Base-by-base conservation (phyloP, 257 asterid genomes). In the Nicotiana attenuata region DNA sequence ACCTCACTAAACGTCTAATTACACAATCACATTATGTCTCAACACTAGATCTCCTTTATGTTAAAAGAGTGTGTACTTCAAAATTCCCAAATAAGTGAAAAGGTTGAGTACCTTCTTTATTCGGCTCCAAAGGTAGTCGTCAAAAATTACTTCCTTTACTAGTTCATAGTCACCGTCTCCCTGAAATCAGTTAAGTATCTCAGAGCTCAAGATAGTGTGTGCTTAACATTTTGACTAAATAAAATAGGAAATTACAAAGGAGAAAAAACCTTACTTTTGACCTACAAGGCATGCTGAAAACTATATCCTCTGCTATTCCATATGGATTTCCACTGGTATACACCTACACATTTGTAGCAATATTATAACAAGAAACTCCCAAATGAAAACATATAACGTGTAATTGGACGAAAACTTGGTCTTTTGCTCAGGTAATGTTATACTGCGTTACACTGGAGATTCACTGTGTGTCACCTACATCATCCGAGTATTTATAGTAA, bases 281-380 rank as follows among this genome's bases (percentile, higher is more conserved):
- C 83, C 93, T 88, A 91, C 99, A 96, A 13, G 99, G 99, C 99
- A 96, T 92, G 83, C 98, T 96, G 91, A 96, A 94, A 83, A 96
- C 98, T 28, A 96, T 94, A 78, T 82, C 97, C 26, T 96, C 95
- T 57, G 92, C 97, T 77, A 96, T 88, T 16, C 98, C 97, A 28
- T 92, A 96, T 29, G 99, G 99, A 87, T 96, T 96, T 67, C 98
- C 97, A 13, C 82, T 71, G 11, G 97, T 90, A 82, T 96, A 94
- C 45, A 94, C 99, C 98, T 92, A 75, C 5, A 76, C 35, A 52
- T 45, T 80, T 65, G 80, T 50, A 47, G 63, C 16, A 75, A 50
- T 47, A 75, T 26, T 75, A 50, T 75, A 50, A 50, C 10, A 50
- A 15, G 22, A 75, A 29, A 75, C 14, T 75, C 38, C 14, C 4